A percentile compares a stretch with the other conserved stretches of the same genome.
phyloP scores from a whole-genome alignment of 371 early-diverging fungal genomes.

The Batkoa obscura region DNA sequence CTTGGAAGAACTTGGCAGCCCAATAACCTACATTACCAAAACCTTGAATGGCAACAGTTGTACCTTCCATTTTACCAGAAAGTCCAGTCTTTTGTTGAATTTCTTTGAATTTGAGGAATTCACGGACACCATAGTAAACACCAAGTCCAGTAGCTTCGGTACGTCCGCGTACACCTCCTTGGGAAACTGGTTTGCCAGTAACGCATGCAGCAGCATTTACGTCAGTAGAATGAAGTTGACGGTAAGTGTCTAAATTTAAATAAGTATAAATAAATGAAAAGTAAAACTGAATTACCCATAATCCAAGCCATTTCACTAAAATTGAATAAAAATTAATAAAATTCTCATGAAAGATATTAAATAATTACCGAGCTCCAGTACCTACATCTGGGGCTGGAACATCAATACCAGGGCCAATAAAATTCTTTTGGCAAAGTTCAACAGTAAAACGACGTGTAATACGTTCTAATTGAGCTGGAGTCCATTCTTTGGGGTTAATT shows the following conservation, averaged over 20 bases:
- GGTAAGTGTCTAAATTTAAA: slow-evolving; percentile 43
- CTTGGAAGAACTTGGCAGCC: slow-evolving; percentile 72
- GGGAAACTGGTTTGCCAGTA: slow-evolving; percentile 70
- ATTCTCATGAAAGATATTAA: not conserved
- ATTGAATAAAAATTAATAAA: not conserved
- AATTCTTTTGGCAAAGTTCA: slow-evolving; percentile 81
- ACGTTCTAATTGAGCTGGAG: slow-evolving; percentile 58
- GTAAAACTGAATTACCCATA: slow-evolving; percentile 14
- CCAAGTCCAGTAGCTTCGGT: slow-evolving; percentile 81
- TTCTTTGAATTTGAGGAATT: slow-evolving; percentile 61
- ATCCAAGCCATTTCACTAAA: slow-evolving; percentile 84
- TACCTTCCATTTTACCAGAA: slow-evolving; percentile 41
- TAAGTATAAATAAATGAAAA: not conserved
- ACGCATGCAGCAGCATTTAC: slow-evolving; percentile 73
- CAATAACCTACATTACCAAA: slow-evolving; percentile 85
- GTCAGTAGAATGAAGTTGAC: slow-evolving; percentile 67
- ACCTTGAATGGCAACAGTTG: slow-evolving; percentile 60
- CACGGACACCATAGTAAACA: slow-evolving; percentile 69
- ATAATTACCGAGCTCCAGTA: slow-evolving; percentile 26
- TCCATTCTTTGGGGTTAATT: slow-evolving; percentile 9
- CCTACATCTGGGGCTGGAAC: slow-evolving; percentile 88
- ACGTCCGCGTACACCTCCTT: slow-evolving; percentile 80
- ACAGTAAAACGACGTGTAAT: slow-evolving; percentile 79
- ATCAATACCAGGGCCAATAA: slow-evolving; percentile 23
- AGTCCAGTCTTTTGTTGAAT: slow-evolving; percentile 55